phyloP scores from a whole-genome alignment of 1,139 yeast species.

The Diutina scorzettiae region DNA sequence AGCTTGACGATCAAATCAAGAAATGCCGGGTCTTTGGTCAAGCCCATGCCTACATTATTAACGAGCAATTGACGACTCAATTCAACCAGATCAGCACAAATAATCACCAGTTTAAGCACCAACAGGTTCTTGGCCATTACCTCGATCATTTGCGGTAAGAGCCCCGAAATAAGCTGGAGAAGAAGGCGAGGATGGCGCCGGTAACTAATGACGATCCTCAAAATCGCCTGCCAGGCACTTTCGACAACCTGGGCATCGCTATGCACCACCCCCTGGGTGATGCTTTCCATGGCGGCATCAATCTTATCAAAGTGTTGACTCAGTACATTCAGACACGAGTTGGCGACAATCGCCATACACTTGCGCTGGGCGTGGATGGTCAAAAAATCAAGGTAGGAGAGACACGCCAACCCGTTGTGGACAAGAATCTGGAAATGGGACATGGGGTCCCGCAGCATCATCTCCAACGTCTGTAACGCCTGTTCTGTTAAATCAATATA shows the following conservation, averaged over 20 bases:
- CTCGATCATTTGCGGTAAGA: slow-evolving; percentile 4
- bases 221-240: slow-evolving; percentile 54
- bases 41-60: neutral
- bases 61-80: neutral
- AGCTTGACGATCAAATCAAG: neutral
- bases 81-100: neutral
- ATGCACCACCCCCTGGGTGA: slow-evolving; percentile 53
- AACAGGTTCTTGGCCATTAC: neutral
- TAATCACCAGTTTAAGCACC: slow-evolving; percentile 2
- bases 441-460: slow-evolving; percentile 48
- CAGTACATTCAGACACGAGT: slow-evolving; percentile 48
- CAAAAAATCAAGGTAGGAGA: slow-evolving; percentile 76
- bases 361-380: slow-evolving; percentile 85
- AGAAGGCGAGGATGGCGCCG: neutral
- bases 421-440: slow-evolving; percentile 35
- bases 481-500: slow-evolving; percentile 92
- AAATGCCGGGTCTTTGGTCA: neutral
- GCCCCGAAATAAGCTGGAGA: neutral
- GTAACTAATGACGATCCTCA: slow-evolving; percentile 35
- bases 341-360: slow-evolving; percentile 67
- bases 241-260: slow-evolving; percentile 57
- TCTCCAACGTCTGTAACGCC: slow-evolving; percentile 66
- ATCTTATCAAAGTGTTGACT: slow-evolving; percentile 33
- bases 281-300: slow-evolving; percentile 45
- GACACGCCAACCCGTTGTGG: slow-evolving; percentile 58